These are phyloP conservation scores for Pelargonium hybrid DNA, from an alignment of 441 rosid genomes.

Conservation along the genomic window DNA sequence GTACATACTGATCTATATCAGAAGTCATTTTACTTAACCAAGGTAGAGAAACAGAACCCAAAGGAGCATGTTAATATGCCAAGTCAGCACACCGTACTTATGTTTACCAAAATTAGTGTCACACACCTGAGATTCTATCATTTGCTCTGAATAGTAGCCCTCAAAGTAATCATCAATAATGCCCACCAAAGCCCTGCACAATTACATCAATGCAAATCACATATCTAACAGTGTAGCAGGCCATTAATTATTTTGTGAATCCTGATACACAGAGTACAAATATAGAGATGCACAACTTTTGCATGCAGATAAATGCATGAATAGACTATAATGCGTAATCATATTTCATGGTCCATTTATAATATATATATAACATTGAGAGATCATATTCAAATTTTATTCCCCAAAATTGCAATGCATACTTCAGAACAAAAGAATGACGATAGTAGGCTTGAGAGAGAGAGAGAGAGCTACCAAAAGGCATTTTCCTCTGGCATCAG, in stretches of 20 bases:
- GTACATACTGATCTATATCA: background rate
- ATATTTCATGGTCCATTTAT: no score
- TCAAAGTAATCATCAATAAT: conserved; percentile 58
- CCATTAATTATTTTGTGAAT: conserved; percentile 3
- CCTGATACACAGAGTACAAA: conserved; percentile 2
- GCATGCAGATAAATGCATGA: no score
- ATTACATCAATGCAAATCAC: conserved; percentile 17
- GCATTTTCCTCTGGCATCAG: conserved; percentile 77
- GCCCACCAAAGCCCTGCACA: conserved; percentile 53
- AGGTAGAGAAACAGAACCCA: background rate
- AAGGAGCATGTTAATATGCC: background rate
- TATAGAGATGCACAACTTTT: no score
- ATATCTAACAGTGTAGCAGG: conserved; percentile 9
- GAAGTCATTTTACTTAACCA: background rate
- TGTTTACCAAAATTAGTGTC: conserved; percentile 8
- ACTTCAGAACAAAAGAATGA: no score
- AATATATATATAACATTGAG: background rate
- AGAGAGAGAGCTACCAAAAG: conserved; percentile 42
- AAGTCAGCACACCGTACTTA: background rate
- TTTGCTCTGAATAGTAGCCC: conserved; percentile 56
- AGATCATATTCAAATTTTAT: background rate
- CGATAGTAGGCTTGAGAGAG: background rate
- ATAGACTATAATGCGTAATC: no score
- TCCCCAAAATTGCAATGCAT: background rate
- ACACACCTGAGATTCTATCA: conserved; percentile 62